Percentiles rank a stretch among this genome's conserved stretches.
These are phyloP conservation scores for Peniophora sp. DNA, from an alignment of 1,284 basidiomycete species.

Conservation along the genomic window DNA sequence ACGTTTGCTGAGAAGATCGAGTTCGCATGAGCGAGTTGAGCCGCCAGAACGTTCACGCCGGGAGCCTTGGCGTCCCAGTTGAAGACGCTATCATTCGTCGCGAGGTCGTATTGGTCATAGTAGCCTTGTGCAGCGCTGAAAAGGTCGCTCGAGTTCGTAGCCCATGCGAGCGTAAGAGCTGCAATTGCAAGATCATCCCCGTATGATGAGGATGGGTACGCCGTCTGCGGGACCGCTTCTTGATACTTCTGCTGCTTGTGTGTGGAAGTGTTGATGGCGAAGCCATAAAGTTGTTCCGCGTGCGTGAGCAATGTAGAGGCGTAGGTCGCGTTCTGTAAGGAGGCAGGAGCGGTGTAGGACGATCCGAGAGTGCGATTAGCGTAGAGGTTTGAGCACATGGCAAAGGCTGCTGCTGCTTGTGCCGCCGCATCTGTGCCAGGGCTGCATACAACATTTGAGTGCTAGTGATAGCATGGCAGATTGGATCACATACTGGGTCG, in stretches of 20 bases:
- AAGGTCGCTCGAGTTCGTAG: constrained; percentile 52
- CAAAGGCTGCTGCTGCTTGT: constrained; percentile 76
- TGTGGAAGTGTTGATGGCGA: constrained; percentile 55
- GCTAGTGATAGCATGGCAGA: not conserved
- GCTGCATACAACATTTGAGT: constrained; percentile 17
- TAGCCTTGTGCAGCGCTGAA: constrained; percentile 60
- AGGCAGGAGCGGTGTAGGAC: constrained; percentile 49
- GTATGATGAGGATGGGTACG: constrained; percentile 70
- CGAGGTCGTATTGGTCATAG: constrained; percentile 54
- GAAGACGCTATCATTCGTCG: constrained; percentile 53
- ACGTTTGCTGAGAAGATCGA: constrained; percentile 43
- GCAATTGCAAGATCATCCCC: constrained; percentile 68
- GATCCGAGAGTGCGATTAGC: constrained; percentile 35
- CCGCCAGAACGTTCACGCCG: constrained; percentile 67
- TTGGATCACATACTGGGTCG: constrained; percentile 32
- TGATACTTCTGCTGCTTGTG: constrained; percentile 53
- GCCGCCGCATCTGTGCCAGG: constrained; percentile 90
- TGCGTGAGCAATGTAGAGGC: constrained; percentile 63
- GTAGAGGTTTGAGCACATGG: constrained; percentile 80
- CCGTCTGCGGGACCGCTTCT: constrained; percentile 53
- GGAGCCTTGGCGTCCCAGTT: constrained; percentile 88
- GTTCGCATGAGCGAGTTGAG: constrained; percentile 53
- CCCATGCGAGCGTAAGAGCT: constrained; percentile 69
- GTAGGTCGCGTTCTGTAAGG: constrained; percentile 71
- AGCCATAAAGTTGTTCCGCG: constrained; percentile 65